A percentile compares a stretch with the other conserved stretches of the same genome.
These are phyloP conservation scores for Cylindrotheca closterium DNA, from an alignment of 108 stramenopile species.

Conservation along the genomic window DNA sequence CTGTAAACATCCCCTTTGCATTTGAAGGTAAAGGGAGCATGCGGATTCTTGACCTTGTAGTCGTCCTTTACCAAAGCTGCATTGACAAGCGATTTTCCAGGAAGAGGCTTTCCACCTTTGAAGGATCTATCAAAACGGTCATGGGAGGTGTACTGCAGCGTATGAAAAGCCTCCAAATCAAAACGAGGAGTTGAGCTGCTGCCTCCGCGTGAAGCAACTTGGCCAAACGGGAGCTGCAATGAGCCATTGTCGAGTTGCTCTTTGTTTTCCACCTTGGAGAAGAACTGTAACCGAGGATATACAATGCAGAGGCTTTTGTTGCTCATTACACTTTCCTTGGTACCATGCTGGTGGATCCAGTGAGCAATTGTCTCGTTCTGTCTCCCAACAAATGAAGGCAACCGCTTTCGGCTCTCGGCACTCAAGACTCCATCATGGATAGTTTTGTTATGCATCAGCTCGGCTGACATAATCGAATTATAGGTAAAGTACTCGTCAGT, in stretches of 20 bases:
- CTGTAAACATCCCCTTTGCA: background rate
- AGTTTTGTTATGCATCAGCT: background rate
- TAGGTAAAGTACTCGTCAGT: slow-evolving; percentile 44
- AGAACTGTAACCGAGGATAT: background rate
- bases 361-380: background rate
- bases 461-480: slow-evolving; percentile 12
- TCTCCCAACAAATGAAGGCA: background rate
- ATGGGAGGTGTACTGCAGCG: background rate
- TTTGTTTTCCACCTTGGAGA: too few species aligned
- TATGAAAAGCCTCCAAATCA: background rate
- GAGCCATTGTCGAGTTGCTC: too few species aligned
- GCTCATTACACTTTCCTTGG: background rate
- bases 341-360: background rate
- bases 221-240: too few species aligned
- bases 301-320: background rate
- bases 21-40: background rate
- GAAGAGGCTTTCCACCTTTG: background rate
- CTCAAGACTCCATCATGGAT: background rate
- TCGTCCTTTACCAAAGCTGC: background rate
- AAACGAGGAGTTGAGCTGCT: background rate
- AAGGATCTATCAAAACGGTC: background rate
- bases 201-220: too few species aligned
- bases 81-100: background rate
- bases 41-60: background rate
- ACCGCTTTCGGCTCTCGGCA: background rate